Base-by-base conservation (phyloP, 2,329 filamentous ascomycete genomes). In the Fusarium sp. region DNA sequence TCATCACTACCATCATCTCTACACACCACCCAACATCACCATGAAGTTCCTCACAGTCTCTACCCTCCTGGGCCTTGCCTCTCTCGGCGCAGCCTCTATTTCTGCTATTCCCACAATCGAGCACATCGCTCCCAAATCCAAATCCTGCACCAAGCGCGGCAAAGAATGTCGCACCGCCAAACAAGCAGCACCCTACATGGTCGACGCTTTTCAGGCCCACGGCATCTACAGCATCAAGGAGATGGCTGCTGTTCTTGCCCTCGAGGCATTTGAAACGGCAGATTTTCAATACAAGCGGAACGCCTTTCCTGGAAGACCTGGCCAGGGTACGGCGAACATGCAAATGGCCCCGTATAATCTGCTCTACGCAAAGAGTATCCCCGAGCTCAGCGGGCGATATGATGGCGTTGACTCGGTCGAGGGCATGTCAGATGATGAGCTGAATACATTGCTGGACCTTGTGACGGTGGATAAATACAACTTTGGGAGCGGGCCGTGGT, bases 281-380 rank as follows among this genome's bases (percentile, higher is more conserved):
- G 81, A 88, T 61, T 91, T 93, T 77, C 81, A 84, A 68, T 93
- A 85, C 82, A 91, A 88, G 75, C 82, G 80, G 73, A 92, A 93
- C 76, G 78, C 86, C 67, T 63, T 49, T 31, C 77, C 78, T 61
- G 83, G 81, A n/a, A 70, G 76, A 0, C 81, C 88, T 0, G 91
- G 90, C 9, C 89, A 93, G 73, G 90, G 90, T 21, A 93, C 90
- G 2, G 78, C 77, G 59, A 84, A 84, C 72, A 82, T 84, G 81
- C 82, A 84, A 69, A 75, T 75, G 74, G 61, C 74, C 31, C 37
- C 51, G 2, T 82, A 60, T 73, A 84, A 83, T 69, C 58, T 78
- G 3, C 2, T 73, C 57, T 86, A 84, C 68, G 83, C 81, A n/a
- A 67, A 74, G 51, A 73, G 70, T 9, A 71, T 85, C 48, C 64